Evolutionary conservation across 495 filamentous ascomycete genomes (phyloP).

Genomic region (Elaphomyces granulatus): DNA sequence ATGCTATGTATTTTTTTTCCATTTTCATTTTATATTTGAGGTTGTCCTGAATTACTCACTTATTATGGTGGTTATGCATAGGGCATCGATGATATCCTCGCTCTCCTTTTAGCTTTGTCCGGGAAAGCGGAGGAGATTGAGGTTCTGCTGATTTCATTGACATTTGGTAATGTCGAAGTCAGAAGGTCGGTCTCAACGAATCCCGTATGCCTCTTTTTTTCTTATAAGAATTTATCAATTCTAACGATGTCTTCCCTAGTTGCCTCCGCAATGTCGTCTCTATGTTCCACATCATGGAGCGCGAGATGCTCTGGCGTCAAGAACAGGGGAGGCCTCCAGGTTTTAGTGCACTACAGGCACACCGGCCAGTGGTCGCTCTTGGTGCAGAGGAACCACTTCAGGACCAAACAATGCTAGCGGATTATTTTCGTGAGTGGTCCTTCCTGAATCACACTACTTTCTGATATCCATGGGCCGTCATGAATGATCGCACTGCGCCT

Average conservation of each 20-base stretch:
- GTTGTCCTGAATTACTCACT: too few species aligned
- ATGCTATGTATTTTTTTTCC: too few species aligned
- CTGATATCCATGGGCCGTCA: too few species aligned
- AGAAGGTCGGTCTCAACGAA: conserved; percentile 38
- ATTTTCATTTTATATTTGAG: too few species aligned
- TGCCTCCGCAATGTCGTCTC: conserved; percentile 83
- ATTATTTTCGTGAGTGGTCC: conserved; percentile 71
- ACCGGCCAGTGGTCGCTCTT: conserved; percentile 70
- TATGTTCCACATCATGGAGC: conserved; percentile 84
- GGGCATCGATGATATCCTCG: conserved; percentile 90
- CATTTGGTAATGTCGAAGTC: conserved; percentile 83
- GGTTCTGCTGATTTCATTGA: conserved; percentile 75
- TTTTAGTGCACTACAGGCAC: conserved; percentile 51
- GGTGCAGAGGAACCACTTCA: conserved; percentile 76
- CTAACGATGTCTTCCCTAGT: conserved; percentile 28
- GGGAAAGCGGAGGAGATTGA: conserved; percentile 76
- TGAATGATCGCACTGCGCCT: too few species aligned
- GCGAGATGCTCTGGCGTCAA: conserved; percentile 74
- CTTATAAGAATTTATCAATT: neutral
- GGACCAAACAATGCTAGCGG: conserved; percentile 67
- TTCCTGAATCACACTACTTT: neutral
- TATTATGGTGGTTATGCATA: too few species aligned
- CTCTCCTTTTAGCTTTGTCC: conserved; percentile 69
- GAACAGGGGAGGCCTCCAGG: conserved; percentile 46
- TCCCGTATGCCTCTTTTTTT: conserved; percentile 3